A percentile compares a stretch with the other conserved stretches of the same genome.
Conservation (phyloP, 495 filamentous ascomycete genomes). For the Aspergillus cavernicola region DNA sequence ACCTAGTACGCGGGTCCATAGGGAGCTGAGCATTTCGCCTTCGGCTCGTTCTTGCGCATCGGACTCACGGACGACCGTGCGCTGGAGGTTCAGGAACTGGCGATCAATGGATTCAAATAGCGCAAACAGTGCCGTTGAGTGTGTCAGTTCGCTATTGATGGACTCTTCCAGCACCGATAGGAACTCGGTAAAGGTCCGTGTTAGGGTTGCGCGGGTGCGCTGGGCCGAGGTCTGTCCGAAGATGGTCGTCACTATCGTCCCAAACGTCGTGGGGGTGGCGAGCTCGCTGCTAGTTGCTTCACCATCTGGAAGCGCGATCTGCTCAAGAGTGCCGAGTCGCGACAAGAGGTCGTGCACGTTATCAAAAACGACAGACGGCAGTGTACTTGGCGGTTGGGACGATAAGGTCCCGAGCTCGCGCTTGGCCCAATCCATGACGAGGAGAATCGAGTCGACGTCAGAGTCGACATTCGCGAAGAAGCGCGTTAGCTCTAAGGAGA, state of each 20-base stretch:
- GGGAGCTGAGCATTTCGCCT: slow-evolving; percentile 71
- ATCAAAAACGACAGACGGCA: slow-evolving; percentile 64
- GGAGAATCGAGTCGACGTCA: slow-evolving; percentile 84
- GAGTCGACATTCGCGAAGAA: slow-evolving; percentile 92
- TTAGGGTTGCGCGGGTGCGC: slow-evolving; percentile 72
- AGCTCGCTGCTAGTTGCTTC: slow-evolving; percentile 41
- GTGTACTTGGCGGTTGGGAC: slow-evolving; percentile 47
- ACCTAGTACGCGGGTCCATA: slow-evolving; percentile 82
- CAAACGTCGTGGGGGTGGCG: slow-evolving; percentile 59
- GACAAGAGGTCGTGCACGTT: slow-evolving; percentile 77
- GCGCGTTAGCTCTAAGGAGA: slow-evolving; percentile 75
- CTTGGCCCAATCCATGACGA: slow-evolving; percentile 93
- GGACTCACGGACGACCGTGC: slow-evolving; percentile 78
- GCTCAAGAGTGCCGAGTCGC: slow-evolving; percentile 64
- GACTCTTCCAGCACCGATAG: slow-evolving; percentile 82
- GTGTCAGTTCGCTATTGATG: slow-evolving; percentile 75
- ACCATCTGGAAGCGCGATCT: slow-evolving; percentile 13
- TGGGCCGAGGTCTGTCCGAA: slow-evolving; percentile 78
- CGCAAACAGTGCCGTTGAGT: slow-evolving; percentile 70
- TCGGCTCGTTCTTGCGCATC: slow-evolving; percentile 75
- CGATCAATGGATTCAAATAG: slow-evolving; percentile 85
- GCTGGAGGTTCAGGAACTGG: slow-evolving; percentile 82
- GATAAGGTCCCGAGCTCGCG: slow-evolving; percentile 66
- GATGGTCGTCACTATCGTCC: slow-evolving; percentile 59
- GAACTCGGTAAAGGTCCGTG: slow-evolving; percentile 84